These are phyloP conservation scores for Sugiyamaella lignohabitans DNA, from an alignment of 805 yeast species.

Conservation along the genomic window DNA sequence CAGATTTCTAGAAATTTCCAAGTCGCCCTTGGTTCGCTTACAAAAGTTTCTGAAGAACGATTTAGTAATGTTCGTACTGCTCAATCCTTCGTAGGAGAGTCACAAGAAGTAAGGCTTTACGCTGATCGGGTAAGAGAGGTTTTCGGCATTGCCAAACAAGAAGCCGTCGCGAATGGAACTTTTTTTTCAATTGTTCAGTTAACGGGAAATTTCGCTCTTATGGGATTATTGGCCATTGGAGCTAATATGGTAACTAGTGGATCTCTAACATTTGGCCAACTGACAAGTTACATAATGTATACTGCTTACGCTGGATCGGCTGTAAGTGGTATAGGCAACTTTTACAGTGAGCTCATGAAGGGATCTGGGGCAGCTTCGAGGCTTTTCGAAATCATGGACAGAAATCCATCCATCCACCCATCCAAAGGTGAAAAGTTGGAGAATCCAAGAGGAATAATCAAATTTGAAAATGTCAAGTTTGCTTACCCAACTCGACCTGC, in stretches of 20 bases:
- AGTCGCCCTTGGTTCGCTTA: slow-evolving; percentile 74
- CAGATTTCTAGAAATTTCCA: slow-evolving; percentile 69
- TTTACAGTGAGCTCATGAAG: slow-evolving; percentile 91
- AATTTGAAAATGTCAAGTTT: slow-evolving; percentile 58
- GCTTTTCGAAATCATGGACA: slow-evolving; percentile 77
- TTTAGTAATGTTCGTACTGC: slow-evolving; percentile 79
- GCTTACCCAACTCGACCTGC: slow-evolving; percentile 81
- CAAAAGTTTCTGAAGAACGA: slow-evolving; percentile 89
- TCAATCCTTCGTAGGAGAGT: slow-evolving; percentile 85
- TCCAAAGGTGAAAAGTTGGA: slow-evolving; percentile 49
- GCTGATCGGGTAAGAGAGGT: slow-evolving; percentile 61
- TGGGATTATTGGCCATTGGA: slow-evolving; percentile 75
- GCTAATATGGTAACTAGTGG: slow-evolving; percentile 76
- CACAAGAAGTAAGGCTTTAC: slow-evolving; percentile 66
- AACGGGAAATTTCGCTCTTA: slow-evolving; percentile 71
- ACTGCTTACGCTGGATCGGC: slow-evolving; percentile 93
- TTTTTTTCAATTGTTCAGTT: slow-evolving; percentile 77
- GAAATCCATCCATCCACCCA: slow-evolving; percentile 65
- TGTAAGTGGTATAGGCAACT: slow-evolving; percentile 82
- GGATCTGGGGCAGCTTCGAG: slow-evolving; percentile 95
- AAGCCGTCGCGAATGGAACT: slow-evolving; percentile 70
- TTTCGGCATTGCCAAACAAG: slow-evolving; percentile 64
- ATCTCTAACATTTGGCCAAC: slow-evolving; percentile 74
- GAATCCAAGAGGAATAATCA: slow-evolving; percentile 39
- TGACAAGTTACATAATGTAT: slow-evolving; percentile 90